phyloP scores from a whole-genome alignment of 495 filamentous ascomycete genomes.

The Penicillium coprophilum region DNA sequence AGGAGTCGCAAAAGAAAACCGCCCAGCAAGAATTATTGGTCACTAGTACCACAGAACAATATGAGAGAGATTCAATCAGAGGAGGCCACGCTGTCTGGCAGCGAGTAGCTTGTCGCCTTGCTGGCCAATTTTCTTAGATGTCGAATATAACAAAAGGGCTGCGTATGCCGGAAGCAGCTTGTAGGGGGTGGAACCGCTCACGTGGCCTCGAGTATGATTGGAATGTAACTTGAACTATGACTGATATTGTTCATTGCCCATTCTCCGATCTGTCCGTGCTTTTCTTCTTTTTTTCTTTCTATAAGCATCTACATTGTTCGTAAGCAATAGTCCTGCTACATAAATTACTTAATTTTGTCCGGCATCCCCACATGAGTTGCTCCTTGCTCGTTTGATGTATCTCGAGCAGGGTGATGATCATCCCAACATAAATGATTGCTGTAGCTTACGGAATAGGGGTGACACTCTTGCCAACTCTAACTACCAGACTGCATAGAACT shows the following conservation, averaged over 20 bases:
- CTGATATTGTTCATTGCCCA: not conserved
- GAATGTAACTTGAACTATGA: not conserved
- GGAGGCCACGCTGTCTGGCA: constrained; percentile 4
- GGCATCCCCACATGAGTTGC: constrained; percentile 4
- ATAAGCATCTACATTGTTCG: not conserved
- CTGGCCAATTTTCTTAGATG: not conserved
- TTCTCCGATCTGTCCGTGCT: not conserved
- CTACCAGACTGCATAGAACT: not conserved
- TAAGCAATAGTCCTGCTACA: not conserved
- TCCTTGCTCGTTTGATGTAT: no score
- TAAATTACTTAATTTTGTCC: not conserved
- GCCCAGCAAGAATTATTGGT: not conserved
- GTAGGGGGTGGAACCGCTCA: constrained; percentile 7
- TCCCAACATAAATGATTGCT: not conserved
- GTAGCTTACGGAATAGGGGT: no score
- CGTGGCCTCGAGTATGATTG: constrained; percentile 10
- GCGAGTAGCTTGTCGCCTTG: not conserved
- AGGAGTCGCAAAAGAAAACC: constrained; percentile 2
- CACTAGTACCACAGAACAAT: constrained; percentile 1
- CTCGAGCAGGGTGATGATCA: constrained; percentile 10
- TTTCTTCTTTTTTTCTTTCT: not conserved
- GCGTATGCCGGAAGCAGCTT: constrained; percentile 19
- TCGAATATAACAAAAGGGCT: constrained; percentile 6
- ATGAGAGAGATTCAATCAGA: not conserved
- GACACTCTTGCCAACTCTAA: not conserved